Evolutionary conservation across 208 protist genomes (phyloP), one percentile per base, ranked within the genome.

Genomic region (Trypanosoma platydactyli): DNA sequence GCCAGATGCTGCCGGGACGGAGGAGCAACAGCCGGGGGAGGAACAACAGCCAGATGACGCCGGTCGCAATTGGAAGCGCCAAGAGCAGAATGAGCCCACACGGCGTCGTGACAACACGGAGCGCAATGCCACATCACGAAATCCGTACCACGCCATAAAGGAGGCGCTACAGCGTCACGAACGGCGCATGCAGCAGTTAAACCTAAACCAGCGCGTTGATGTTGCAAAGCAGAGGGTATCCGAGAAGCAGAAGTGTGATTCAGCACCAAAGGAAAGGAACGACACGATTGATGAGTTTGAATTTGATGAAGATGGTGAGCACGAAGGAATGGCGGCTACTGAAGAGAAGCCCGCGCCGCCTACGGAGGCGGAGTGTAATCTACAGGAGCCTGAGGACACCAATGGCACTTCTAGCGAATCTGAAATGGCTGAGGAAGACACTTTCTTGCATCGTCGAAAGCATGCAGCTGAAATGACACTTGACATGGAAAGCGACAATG

Each of bases 141-240:
- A 93, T 60, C 92, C 81, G 35, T 94, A 94, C 71, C 76, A 77
- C 7, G 84, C 88, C 4, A 83, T 95, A 29, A 96, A 96, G 73
- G 91, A 96, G 64, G 88, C 91, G 13, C 56, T 96, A 44, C 77
- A 94, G 75, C 84, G 88, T 12, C 88, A 94, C 71, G 73, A 90
- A 41, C 84, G 79, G 15, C 77, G 89, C 44, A 46, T 63, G 72
- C 88, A 96, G 77, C 88, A 93, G 77, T 77, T 94, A 9, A 85
- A 91, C 65, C 80, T 94, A 16, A 84, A 86, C 74, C 50, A 91
- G 56, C 75, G 82, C 54, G 90, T 92, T 44, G 68, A 95, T 22
- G 71, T 92, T 18, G 79, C 86, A 58, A 80, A 91, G 44, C 80
- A 91, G 45, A 62, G 86, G 33, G 45, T 71, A 20, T 55, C 81